Conservation (phyloP, 2,329 filamentous ascomycete genomes). For the Xylariaceae sp. region DNA sequence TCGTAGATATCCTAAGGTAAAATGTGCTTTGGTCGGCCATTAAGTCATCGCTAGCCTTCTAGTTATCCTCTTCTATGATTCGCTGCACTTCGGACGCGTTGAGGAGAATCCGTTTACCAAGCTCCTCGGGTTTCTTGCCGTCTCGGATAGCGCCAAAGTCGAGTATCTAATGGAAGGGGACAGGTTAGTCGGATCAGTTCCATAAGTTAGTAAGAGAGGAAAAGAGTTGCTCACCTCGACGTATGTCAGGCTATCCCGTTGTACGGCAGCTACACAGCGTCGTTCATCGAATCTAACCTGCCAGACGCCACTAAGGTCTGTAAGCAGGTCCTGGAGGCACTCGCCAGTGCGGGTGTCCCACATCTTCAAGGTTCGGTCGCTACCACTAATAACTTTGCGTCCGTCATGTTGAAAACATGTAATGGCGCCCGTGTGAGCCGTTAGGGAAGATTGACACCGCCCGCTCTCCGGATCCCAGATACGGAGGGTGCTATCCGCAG, state of each 20-base stretch:
- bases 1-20: neutral
- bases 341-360: slow-evolving; percentile 95
- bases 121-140: slow-evolving; percentile 76
- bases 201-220: neutral
- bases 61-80: slow-evolving; percentile 40
- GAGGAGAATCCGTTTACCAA: slow-evolving; percentile 78
- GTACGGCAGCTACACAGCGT: slow-evolving; percentile 93
- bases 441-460: slow-evolving; percentile 86
- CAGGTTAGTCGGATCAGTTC: slow-evolving; percentile 41
- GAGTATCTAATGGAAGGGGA: slow-evolving; percentile 70
- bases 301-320: slow-evolving; percentile 96
- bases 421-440: slow-evolving; percentile 94
- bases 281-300: slow-evolving; percentile 98
- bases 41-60: neutral
- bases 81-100: slow-evolving; percentile 60
- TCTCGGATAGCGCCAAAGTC: slow-evolving; percentile 96
- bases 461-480: slow-evolving; percentile 97
- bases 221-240: slow-evolving; percentile 75
- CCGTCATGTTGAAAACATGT: slow-evolving; percentile 99
- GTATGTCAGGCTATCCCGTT: slow-evolving; percentile 89
- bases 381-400: slow-evolving; percentile 94
- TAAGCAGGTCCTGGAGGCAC: slow-evolving; percentile 89
- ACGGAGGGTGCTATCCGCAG: slow-evolving; percentile 90
- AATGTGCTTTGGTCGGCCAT: neutral
- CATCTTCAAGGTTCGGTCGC: slow-evolving; percentile 96